Evolutionary conservation across 805 yeast genomes (phyloP).

Genomic region (Starmerella vaccinii): DNA sequence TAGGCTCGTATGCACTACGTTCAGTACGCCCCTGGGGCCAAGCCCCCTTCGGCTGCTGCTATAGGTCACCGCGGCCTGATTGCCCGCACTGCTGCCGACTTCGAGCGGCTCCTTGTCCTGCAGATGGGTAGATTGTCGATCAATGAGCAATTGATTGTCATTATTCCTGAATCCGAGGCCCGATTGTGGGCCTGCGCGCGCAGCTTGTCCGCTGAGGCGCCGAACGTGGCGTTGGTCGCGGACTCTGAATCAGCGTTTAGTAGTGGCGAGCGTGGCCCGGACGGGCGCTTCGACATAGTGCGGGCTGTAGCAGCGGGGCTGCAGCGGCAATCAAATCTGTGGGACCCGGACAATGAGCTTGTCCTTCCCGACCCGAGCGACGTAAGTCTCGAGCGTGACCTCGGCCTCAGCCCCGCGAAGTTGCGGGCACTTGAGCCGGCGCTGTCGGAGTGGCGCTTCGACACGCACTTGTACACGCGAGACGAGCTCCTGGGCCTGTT

Average conservation of each 20-base stretch:
- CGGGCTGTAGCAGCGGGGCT: neutral
- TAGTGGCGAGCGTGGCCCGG: constrained; percentile 9
- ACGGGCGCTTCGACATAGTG: constrained; percentile 9
- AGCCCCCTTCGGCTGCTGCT: neutral
- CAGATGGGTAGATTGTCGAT: neutral
- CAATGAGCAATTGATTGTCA: neutral
- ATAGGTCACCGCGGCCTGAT: neutral
- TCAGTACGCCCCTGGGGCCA: constrained; percentile 3
- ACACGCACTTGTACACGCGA: constrained; percentile 52
- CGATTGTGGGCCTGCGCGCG: neutral
- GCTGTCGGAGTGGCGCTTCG: constrained; percentile 47
- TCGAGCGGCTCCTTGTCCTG: constrained; percentile 1
- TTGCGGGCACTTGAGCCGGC: constrained; percentile 6
- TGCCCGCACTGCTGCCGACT: neutral
- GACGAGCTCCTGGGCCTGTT: constrained; percentile 61
- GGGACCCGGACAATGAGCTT: constrained; percentile 13
- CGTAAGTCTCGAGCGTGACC: constrained; percentile 8
- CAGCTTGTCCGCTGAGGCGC: constrained; percentile 1
- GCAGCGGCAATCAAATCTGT: neutral
- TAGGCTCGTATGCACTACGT: neutral
- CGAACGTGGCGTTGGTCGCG: neutral
- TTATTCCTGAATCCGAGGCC: neutral
- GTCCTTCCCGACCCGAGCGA: constrained; percentile 8
- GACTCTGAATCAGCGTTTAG: neutral
- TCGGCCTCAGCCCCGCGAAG: constrained; percentile 8